Evolutionary conservation across 1,139 yeast genomes (phyloP).

Genomic region (Torulaspora globosa): DNA sequence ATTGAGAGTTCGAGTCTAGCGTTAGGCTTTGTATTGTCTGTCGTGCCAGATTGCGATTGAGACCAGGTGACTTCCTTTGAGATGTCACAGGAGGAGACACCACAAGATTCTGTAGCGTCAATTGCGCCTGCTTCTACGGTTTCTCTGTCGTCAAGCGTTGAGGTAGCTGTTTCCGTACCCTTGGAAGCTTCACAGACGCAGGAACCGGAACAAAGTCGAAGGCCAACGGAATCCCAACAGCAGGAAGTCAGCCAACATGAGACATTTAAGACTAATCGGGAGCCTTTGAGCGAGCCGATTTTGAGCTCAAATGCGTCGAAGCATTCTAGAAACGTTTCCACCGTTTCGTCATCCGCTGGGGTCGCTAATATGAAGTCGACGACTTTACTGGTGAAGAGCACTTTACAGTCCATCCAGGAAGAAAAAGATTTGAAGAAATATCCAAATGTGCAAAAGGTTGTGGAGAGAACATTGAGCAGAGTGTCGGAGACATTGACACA

Average conservation of each 20-base stretch:
- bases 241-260: constrained; percentile 7
- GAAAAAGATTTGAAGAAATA: constrained; percentile 34
- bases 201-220: constrained; percentile 34
- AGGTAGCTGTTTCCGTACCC: not conserved
- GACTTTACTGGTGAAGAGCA: constrained; percentile 28
- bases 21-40: not conserved
- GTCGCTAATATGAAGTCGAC: constrained; percentile 31
- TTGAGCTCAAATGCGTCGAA: not conserved
- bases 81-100: constrained; percentile 16
- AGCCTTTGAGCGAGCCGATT: not conserved
- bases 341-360: constrained; percentile 16
- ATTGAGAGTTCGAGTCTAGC: not conserved
- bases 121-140: constrained; percentile 16
- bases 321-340: constrained; percentile 21
- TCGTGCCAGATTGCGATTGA: not conserved
- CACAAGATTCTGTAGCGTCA: constrained; percentile 16
- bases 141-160: constrained; percentile 9
- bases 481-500: constrained; percentile 25
- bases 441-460: constrained; percentile 27
- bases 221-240: constrained; percentile 9
- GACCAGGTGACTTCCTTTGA: not conserved
- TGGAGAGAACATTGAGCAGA: constrained; percentile 29
- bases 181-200: constrained; percentile 12
- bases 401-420: constrained; percentile 29
- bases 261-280: not conserved